Evolutionary conservation across 106 monocot genomes (phyloP), one percentile per base, ranked within the genome.

Genomic region (Chionographis japonica): DNA sequence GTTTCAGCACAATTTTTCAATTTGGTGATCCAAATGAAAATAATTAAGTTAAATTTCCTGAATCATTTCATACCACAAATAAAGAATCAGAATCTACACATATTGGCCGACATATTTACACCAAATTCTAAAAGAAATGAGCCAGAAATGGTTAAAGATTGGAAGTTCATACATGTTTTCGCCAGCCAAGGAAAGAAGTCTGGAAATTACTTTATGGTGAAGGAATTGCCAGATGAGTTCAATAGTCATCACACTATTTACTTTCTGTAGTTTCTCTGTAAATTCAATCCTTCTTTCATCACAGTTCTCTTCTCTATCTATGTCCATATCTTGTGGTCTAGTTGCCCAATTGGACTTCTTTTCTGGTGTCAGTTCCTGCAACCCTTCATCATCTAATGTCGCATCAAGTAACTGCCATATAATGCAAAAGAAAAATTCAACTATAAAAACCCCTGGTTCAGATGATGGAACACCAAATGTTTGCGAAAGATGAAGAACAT

Each of bases 371-470:
- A 89, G 71, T 60, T 89, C 87, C 9, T 73, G 68, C 70, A 97
- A 77, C 6, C 89, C 97, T 75, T 97, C 97, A 79, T 92, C 97
- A 68, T 97, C 89, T 68, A 97, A 80, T 72, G 71, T 63, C 50
- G 89, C 84, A 92, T 97, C 86, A 69, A 97, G 57, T 53, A 97
- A 66, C 72, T 92, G 89, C 97, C 89, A 97, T 57, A 89, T 38
- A 55, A 85, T 71, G 62, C 75, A 89, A 63, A 92, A 75, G 61
- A 83, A 49, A 67, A 78, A 97, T 73, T 77, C 81, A 49, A 97
- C 83, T 27, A 85, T 71, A 50, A 97, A 63, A 43, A 81, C 63
- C 58, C 97, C 89, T 39, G 79, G 79, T 78, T 97, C 89, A 73
- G 69, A 80, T 67, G 83, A 52, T 76, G 78, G 75, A 50, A 79